Percentiles rank a stretch among this genome's conserved stretches.
phyloP scores from a whole-genome alignment of 805 yeast species.

The Barnettozyma sucrosica region DNA sequence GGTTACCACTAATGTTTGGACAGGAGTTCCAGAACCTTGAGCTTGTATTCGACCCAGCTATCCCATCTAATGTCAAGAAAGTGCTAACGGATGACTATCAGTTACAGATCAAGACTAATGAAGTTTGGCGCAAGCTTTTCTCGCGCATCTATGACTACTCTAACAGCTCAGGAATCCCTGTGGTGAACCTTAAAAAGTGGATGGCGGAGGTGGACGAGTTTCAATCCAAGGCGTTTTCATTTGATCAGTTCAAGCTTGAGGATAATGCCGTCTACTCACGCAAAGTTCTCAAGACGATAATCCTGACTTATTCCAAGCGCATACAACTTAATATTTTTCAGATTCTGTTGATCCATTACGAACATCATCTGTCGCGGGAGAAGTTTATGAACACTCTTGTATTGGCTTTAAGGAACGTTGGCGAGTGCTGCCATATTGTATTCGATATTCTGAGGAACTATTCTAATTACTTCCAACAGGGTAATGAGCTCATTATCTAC shows the following conservation, averaged over 20 bases:
- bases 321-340: constrained; percentile 5
- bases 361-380: constrained; percentile 10
- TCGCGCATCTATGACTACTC: constrained; percentile 7
- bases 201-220: constrained; percentile 6
- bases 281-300: constrained; percentile 11
- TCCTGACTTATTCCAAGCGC: constrained; percentile 13
- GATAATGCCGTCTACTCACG: constrained; percentile 4
- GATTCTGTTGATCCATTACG: constrained; percentile 17
- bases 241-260: constrained; percentile 13
- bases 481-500: constrained; percentile 17
- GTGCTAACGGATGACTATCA: constrained; percentile 2
- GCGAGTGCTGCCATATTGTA: constrained; percentile 9
- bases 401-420: background rate
- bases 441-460: constrained; percentile 21
- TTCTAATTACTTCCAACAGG: constrained; percentile 16
- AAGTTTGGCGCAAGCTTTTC: constrained; percentile 6
- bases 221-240: constrained; percentile 1
- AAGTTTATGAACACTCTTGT: constrained; percentile 7
- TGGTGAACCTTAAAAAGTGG: constrained; percentile 4
- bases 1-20: constrained; percentile 16
- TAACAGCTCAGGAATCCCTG: constrained; percentile 5
- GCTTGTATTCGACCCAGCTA: constrained; percentile 1
- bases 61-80: background rate
- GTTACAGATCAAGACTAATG: constrained; percentile 7
- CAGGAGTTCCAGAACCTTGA: constrained; percentile 18